Conservation (phyloP, 306 rosid species). For the Hippophae rhamnoides region DNA sequence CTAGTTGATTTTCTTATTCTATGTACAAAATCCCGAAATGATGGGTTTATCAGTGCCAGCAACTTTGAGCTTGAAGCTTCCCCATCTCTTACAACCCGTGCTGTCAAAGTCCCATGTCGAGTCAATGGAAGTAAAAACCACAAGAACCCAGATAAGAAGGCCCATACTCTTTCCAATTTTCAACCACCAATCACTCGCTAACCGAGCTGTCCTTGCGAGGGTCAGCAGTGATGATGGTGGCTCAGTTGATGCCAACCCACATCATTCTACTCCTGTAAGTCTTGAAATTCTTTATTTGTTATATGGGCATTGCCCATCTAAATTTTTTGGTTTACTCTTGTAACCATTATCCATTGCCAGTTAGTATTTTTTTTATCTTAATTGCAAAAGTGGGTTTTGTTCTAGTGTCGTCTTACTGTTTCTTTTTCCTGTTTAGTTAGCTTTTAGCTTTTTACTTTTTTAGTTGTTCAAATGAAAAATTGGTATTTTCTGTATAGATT, state of each 20-base stretch:
- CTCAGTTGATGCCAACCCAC: conserved; percentile 35
- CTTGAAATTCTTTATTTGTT: neutral
- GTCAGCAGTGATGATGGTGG: conserved; percentile 32
- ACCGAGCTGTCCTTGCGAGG: conserved; percentile 25
- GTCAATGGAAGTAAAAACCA: conserved; percentile 14
- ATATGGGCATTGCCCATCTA: neutral
- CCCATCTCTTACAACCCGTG: conserved; percentile 16
- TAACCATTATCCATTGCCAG: neutral
- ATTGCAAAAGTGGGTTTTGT: neutral
- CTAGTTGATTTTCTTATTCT: neutral
- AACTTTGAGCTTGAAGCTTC: conserved; percentile 32
- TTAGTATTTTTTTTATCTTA: conserved; percentile 2
- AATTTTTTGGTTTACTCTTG: neutral
- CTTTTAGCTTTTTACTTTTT: no score
- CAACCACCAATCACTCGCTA: conserved; percentile 20
- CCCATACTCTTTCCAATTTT: conserved; percentile 13
- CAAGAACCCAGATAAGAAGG: conserved; percentile 19
- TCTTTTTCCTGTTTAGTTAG: no score
- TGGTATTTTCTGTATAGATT: no score
- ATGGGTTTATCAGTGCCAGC: conserved; percentile 32
- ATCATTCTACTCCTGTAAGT: conserved; percentile 40
- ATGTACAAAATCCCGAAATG: conserved; percentile 24
- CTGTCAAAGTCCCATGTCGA: conserved; percentile 10
- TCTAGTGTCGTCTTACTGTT: neutral
- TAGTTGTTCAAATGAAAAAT: no score